Evolutionary conservation across 2,329 filamentous ascomycete species (phyloP).

Genomic region (Thelonectria olida): DNA sequence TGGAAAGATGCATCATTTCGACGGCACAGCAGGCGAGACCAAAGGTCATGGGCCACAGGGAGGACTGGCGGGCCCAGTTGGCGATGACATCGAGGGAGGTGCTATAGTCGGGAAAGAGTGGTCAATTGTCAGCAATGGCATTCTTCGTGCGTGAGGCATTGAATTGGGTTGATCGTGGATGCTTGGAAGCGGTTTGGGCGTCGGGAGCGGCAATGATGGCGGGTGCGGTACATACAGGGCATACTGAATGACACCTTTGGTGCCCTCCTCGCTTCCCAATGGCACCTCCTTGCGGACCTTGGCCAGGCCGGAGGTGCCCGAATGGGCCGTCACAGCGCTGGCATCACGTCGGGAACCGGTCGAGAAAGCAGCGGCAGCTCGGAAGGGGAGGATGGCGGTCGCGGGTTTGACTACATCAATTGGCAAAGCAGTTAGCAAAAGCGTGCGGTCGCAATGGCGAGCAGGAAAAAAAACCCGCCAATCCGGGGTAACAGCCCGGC

Average conservation of each 20-base stretch:
- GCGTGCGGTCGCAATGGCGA: slow-evolving; percentile 11
- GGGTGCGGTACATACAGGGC: slow-evolving; percentile 80
- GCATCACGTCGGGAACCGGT: slow-evolving; percentile 74
- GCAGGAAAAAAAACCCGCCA: slow-evolving; percentile 33
- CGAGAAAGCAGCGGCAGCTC: slow-evolving; percentile 70
- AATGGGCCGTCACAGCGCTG: slow-evolving; percentile 62
- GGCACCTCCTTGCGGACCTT: slow-evolving; percentile 75
- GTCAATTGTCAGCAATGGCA: slow-evolving; percentile 11
- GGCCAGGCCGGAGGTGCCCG: slow-evolving; percentile 62
- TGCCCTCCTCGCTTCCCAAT: slow-evolving; percentile 79
- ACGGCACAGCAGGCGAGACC: slow-evolving; percentile 88
- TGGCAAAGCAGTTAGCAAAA: neutral
- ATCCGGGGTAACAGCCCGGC: slow-evolving; percentile 4
- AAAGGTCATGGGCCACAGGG: slow-evolving; percentile 90
- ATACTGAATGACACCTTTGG: slow-evolving; percentile 85
- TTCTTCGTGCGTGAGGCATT: neutral
- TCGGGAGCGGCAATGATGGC: neutral
- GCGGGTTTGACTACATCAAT: slow-evolving; percentile 69
- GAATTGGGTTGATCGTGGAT: neutral
- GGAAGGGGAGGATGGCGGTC: slow-evolving; percentile 69
- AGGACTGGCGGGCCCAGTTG: slow-evolving; percentile 87
- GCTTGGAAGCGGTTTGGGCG: neutral
- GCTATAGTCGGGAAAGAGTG: slow-evolving; percentile 50
- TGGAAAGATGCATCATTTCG: slow-evolving; percentile 93
- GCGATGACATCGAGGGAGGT: slow-evolving; percentile 81